Conservation (phyloP, 306 rosid species). For the Cicer yamashitae region DNA sequence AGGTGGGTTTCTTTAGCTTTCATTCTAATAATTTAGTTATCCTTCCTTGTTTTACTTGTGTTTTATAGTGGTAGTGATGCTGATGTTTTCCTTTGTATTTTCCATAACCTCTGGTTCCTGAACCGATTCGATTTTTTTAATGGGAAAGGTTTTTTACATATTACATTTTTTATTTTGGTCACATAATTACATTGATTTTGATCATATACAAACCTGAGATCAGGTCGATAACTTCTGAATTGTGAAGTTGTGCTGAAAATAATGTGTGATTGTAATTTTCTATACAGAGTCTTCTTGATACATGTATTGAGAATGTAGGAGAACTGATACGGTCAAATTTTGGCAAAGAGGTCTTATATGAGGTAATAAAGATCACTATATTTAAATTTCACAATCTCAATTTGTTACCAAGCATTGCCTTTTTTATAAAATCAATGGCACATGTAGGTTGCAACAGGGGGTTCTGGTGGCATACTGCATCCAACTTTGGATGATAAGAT, state of each 20-base stretch:
- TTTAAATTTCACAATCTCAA: background rate
- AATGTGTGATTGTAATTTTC: constrained; percentile 34
- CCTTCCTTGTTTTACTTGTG: constrained; percentile 29
- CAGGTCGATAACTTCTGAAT: constrained; percentile 35
- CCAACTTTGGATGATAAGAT: constrained; percentile 74
- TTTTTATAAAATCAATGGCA: constrained; percentile 31
- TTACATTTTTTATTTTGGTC: background rate
- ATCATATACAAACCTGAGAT: constrained; percentile 12
- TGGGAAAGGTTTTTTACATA: constrained; percentile 13
- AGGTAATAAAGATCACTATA: constrained; percentile 61
- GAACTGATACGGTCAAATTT: constrained; percentile 81
- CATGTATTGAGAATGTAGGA: constrained; percentile 67
- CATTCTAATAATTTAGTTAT: constrained; percentile 8
- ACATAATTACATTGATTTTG: constrained; percentile 32
- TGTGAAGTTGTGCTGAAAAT: constrained; percentile 35
- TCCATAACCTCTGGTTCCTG: constrained; percentile 20
- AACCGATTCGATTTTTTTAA: background rate
- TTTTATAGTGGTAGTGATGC: background rate
- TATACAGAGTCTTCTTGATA: constrained; percentile 79
- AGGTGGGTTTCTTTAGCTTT: constrained; percentile 64
- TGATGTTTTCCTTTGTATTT: constrained; percentile 18
- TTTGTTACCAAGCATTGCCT: constrained; percentile 7
- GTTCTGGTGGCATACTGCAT: constrained; percentile 76
- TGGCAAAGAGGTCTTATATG: constrained; percentile 85
- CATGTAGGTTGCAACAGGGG: constrained; percentile 77